Evolutionary conservation across 495 filamentous ascomycete species (phyloP).

Genomic region (Neurospora sublineolata): DNA sequence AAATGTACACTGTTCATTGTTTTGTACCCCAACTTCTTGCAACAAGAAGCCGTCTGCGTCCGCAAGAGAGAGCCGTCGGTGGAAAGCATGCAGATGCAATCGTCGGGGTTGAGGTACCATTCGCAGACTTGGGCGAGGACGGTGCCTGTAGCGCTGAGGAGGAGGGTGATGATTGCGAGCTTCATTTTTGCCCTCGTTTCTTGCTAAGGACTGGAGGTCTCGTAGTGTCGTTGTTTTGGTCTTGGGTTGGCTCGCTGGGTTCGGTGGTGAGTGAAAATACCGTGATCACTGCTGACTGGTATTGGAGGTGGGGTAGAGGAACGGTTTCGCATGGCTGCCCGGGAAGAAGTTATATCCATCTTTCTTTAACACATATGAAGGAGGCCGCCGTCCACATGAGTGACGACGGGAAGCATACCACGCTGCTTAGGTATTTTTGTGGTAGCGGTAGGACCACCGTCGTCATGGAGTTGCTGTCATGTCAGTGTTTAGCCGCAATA

Average conservation of each 20-base stretch:
- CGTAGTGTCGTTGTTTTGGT: too few relatives aligned
- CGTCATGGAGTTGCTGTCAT: background rate
- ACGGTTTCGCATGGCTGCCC: too few relatives aligned
- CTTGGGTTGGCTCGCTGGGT: too few relatives aligned
- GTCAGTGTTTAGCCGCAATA: background rate
- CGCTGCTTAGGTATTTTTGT: too few relatives aligned
- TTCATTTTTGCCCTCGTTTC: background rate
- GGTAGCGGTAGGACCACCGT: background rate
- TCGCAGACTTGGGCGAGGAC: slow-evolving; percentile 11
- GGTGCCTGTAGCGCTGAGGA: background rate
- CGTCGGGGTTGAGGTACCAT: slow-evolving; percentile 21
- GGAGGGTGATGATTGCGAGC: background rate
- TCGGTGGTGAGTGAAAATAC: too few relatives aligned
- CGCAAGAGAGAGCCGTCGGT: slow-evolving; percentile 15
- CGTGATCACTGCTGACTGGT: too few relatives aligned
- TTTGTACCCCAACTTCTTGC: slow-evolving; percentile 14
- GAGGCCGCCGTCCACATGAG: too few relatives aligned
- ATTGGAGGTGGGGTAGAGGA: too few relatives aligned
- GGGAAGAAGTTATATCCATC: too few relatives aligned
- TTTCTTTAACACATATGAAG: too few relatives aligned
- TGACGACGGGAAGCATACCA: too few relatives aligned
- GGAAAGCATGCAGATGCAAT: slow-evolving; percentile 27
- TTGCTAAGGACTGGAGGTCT: too few relatives aligned
- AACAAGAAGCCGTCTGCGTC: slow-evolving; percentile 11
- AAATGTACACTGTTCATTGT: slow-evolving; percentile 12